Base-by-base conservation (phyloP, 2,329 filamentous ascomycete species). In the Epichloe scottii region DNA sequence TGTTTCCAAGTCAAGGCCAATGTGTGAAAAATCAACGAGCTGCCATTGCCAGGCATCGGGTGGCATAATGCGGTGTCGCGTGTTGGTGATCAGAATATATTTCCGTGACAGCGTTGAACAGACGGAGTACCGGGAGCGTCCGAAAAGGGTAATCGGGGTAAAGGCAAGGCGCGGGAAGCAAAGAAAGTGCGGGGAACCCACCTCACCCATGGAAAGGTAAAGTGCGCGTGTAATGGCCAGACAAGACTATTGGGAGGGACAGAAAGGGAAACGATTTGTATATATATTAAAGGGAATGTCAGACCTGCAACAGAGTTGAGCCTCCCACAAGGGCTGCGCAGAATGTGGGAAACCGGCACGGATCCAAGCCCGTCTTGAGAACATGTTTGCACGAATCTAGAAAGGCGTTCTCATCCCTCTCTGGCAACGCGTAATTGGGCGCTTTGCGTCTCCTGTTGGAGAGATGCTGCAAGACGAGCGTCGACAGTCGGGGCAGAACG, bases 321-420 rank as follows among this genome's bases (percentile, higher is more conserved):
- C 79, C 79, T 35, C 80, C 81, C 39, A 79, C 74, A 10, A 84
- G 65, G 6, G 72, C 68, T 7, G 79, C 80, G 61, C 80, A 84
- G 60, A 84, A 84, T 4, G 78, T 71, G 42, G 81, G 78, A 58
- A 84, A 84, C 8, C 79, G 71, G 53, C 75, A 73, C 51, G 68
- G 66, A 43, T 78, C 76, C 15, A 82, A 64, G 3, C 77, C 78
- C 7, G 71, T 70, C 40, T 65, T 66, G 35, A 82, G 60, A 51
- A 79, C 74, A 35, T 61, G 57, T n/a, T 59, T 54, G 5, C 60
- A 60, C 43, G 66, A 64, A 14, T 58, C 61, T 15, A 61, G 52
- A 49, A 72, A 68, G 14, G 62, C 58, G 17, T 58, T 53, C 34
- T 61, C 56, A 14, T 66, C 58, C n/a, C 52, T 56, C 19, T 64